Percentiles rank a stretch among this genome's conserved stretches.
phyloP scores from a whole-genome alignment of 805 yeast genomes.

The Wickerhamomyces bovis region DNA sequence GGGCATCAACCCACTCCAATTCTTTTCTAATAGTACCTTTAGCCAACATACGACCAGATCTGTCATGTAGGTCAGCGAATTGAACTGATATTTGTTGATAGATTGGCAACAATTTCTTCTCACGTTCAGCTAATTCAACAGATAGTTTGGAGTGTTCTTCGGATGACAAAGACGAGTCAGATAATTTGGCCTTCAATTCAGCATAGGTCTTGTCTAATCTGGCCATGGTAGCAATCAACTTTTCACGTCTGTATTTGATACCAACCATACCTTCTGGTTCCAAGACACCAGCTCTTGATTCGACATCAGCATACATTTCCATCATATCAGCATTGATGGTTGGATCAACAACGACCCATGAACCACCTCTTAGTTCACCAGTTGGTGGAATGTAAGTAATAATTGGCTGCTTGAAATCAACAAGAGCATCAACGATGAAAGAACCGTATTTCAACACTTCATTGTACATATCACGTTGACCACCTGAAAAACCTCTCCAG shows the following conservation, averaged over 20 bases:
- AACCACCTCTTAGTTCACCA: conserved; percentile 99
- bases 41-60: conserved; percentile 95
- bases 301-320: conserved; percentile 98
- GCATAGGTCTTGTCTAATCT: conserved; percentile 79
- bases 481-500: conserved; percentile 99
- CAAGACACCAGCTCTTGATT: conserved; percentile 94
- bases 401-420: conserved; percentile 93
- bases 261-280: conserved; percentile 99
- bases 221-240: conserved; percentile 82
- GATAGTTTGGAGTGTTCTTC: conserved; percentile 65
- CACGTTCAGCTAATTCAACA: conserved; percentile 69
- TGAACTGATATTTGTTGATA: conserved; percentile 91
- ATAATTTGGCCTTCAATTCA: conserved; percentile 54
- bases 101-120: conserved; percentile 72
- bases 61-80: conserved; percentile 96
- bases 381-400: conserved; percentile 96
- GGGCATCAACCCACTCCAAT: conserved; percentile 77
- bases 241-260: conserved; percentile 93
- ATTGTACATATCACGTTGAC: conserved; percentile 99
- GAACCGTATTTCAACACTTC: conserved; percentile 97
- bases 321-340: conserved; percentile 94
- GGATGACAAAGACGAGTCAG: conserved; percentile 44
- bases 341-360: conserved; percentile 99
- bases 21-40: conserved; percentile 87
- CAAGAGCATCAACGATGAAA: conserved; percentile 93